Conservation (phyloP, 192 early-diverging fungal species). For the Dissophora ornata region DNA sequence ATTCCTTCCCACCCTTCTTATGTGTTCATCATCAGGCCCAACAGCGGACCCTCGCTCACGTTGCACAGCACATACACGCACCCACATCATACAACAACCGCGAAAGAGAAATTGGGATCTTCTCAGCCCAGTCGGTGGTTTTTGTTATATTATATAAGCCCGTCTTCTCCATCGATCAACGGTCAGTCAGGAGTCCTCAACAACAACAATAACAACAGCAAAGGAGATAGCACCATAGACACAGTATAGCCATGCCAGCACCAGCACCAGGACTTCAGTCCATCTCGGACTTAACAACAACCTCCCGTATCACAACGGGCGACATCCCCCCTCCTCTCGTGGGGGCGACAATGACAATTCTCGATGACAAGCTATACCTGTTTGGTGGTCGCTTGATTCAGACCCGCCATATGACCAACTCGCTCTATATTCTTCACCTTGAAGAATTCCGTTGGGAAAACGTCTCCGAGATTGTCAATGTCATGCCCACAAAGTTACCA, state of each 20-base stretch:
- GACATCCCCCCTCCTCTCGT: conserved; percentile 83
- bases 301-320: conserved; percentile 62
- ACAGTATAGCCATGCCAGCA: conserved; percentile 30
- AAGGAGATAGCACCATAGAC: neutral
- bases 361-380: conserved; percentile 71
- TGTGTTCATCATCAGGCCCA: neutral
- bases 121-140: neutral
- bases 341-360: conserved; percentile 75
- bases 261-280: conserved; percentile 57
- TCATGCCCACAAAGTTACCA: conserved; percentile 37
- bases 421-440: conserved; percentile 73
- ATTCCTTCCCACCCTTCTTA: conserved; percentile 4
- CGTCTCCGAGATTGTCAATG: conserved; percentile 54
- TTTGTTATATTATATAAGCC: neutral
- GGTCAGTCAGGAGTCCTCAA: too few relatives aligned
- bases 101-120: neutral
- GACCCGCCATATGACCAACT: conserved; percentile 77
- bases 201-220: too few relatives aligned
- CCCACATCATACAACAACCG: too few relatives aligned
- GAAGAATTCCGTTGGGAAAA: conserved; percentile 69
- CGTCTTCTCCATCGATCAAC: too few relatives aligned
- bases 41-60: neutral
- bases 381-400: conserved; percentile 81
- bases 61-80: neutral
- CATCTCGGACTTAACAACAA: conserved; percentile 59